Percentiles rank a stretch among this genome's conserved stretches.
Conservation (phyloP, 768 basidiomycete genomes). For the Suillus paluster region DNA sequence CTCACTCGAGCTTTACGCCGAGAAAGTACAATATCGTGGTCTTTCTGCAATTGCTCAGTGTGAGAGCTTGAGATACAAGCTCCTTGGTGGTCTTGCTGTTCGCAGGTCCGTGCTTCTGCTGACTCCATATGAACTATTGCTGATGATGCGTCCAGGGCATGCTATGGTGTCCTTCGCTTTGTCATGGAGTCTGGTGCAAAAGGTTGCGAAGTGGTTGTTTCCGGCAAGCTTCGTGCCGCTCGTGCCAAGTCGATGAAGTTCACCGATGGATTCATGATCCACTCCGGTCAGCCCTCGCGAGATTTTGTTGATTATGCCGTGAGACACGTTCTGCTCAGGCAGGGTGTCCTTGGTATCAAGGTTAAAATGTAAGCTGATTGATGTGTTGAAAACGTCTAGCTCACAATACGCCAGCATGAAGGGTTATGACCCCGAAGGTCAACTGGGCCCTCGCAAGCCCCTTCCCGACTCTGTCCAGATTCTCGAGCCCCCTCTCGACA, state of each 20-base stretch:
- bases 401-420: constrained; percentile 76
- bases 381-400: constrained; percentile 1
- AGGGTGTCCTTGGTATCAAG: constrained; percentile 99
- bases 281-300: constrained; percentile 95
- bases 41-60: constrained; percentile 98
- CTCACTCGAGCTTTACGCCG: constrained; percentile 97
- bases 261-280: constrained; percentile 99
- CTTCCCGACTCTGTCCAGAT: constrained; percentile 95
- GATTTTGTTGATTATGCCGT: constrained; percentile 99
- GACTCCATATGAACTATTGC: constrained; percentile 3
- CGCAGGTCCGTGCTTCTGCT: constrained; percentile 60
- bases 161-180: constrained; percentile 99
- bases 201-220: constrained; percentile 99
- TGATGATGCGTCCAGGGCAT: constrained; percentile 59
- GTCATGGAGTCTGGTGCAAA: constrained; percentile 99
- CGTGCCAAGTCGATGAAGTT: constrained; percentile 99
- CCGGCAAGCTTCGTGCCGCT: constrained; percentile 98
- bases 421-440: constrained; percentile 91
- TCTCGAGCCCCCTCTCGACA: constrained; percentile 88
- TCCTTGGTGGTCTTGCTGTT: constrained; percentile 98
- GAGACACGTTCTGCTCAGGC: constrained; percentile 95
- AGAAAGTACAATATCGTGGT: constrained; percentile 98
- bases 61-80: constrained; percentile 97
- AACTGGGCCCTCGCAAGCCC: constrained; percentile 86
- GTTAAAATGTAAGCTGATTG: constrained; percentile 86